Base-by-base conservation (phyloP, 306 rosid genomes). In the Carpinus viminea region DNA sequence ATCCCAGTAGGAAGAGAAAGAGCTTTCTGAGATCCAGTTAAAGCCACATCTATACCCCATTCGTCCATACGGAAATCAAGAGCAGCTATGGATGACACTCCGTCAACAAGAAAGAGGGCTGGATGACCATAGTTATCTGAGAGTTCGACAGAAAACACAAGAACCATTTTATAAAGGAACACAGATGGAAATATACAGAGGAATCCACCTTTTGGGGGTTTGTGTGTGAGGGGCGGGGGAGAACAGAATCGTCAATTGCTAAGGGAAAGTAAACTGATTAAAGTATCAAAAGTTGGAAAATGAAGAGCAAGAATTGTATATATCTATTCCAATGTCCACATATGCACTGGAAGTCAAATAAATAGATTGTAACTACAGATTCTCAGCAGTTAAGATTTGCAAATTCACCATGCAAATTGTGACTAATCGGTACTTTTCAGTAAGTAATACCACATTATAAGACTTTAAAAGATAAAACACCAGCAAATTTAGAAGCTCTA, bases 21-120 rank as follows among this genome's bases (percentile, higher is more conserved):
- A 57, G 99, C 99, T 54, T 96, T 96, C 82, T 96, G 99, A 69
- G 99, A 96, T 62, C 99, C 99, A 72, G 99, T 96, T 79, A 96
- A 78, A 70, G 98, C 98, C 85, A 96, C 99, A 84, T 96, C 99
- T 1, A 96, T 77, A 28, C 99, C 98, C 99, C 99, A 96, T 83
- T 96, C 99, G 2, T 96, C 99, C 99, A 96, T 96, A 20, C 99
- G 97, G 83, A 93, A 96, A 86, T 96, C 99, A 5, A 96, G 91
- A 64, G 99, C 99, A 75, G 98, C 91, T 61, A 96, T 93, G 31
- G 99, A 96, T 68, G 99, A 96, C 66, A 96, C 99, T 81, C 99
- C 99, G 74, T 96, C 99, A 8, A 96, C 99, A 70, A 96, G 95
- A 15, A 96, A 65, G 43, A 96, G 97, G n/a, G 99, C 98, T 1